Base-by-base conservation (phyloP, 306 rosid genomes). In the Cicer cuneatum region DNA sequence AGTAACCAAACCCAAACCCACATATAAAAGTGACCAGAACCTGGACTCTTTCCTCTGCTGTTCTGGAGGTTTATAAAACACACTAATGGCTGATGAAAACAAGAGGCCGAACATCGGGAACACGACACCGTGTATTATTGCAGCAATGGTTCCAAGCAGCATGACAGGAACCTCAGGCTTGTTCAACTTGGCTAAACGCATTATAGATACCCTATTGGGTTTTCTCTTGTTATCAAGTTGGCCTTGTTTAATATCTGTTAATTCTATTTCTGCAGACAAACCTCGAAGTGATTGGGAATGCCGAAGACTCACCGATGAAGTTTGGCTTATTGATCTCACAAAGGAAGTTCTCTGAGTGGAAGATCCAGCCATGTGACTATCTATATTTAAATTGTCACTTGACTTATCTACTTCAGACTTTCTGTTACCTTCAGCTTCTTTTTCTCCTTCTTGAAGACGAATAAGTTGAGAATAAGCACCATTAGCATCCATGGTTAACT, bases 401-500 rank as follows among this genome's bases (percentile, higher is more conserved):
- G 74, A n/a, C 48, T 13, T 78, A 29, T 83, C 81, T 13, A 47
- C 66, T 49, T 78, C 89, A 21, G 58, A 29, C 29, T 61, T 63
- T 16, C 1, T 57, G 13, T 49, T 8, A 39, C 14, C 68, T 45
- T 83, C 82, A 16, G 75, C 77, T 77, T 47, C 81, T 11, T 65
- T 64, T 0, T 74, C 61, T 77, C 93, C 87, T 78, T 84, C 90
- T 80, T 94, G 98, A 10, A 94, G 81, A 51, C 85, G 90, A 71
- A 94, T 52, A 53, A 94, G 90, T 67, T 94, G 98, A 37, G 90
- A 86, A 78, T 91, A 94, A 69, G 94, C 91, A 42, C 98, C 98
- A 29, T 87, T 74, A 5, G 83, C 81, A 73, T 88, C 68, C 74
- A 75, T 66, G 53, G 78, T 83, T 76, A 94, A 84, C 81, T 90